Percentiles rank a stretch among this genome's conserved stretches.
Conservation (phyloP, 1,284 basidiomycete genomes). For the Flammula alnicola region DNA sequence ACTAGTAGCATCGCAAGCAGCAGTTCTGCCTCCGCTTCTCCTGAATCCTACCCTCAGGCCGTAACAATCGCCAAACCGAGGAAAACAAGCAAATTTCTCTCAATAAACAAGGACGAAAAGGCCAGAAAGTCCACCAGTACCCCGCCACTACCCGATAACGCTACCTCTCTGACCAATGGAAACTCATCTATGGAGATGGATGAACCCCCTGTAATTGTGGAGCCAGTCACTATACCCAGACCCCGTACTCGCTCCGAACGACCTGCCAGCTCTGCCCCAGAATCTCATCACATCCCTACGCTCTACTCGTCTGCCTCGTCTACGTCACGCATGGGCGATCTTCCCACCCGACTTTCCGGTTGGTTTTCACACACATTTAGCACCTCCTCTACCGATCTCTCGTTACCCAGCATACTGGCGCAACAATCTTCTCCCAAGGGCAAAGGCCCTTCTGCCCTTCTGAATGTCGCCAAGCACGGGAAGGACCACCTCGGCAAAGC, state of each 20-base stretch:
- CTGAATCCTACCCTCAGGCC: constrained; percentile 32
- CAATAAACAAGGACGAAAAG: constrained; percentile 16
- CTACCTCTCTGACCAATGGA: background rate
- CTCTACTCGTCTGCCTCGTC: constrained; percentile 35
- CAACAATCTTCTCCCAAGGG: background rate
- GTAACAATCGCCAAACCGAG: constrained; percentile 30
- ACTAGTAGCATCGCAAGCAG: constrained; percentile 42
- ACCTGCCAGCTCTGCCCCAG: constrained; percentile 29
- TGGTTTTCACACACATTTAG: background rate
- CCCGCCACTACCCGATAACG: background rate
- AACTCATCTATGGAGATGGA: constrained; percentile 32
- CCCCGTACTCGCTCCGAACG: constrained; percentile 37
- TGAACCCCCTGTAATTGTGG: constrained; percentile 34
- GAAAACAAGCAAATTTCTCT: constrained; percentile 34
- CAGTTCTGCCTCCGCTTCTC: constrained; percentile 43
- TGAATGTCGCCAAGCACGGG: constrained; percentile 2
- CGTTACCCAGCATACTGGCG: constrained; percentile 1
- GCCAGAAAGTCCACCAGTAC: constrained; percentile 9
- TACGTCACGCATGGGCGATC: background rate
- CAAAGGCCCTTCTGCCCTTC: background rate
- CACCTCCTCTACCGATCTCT: background rate
- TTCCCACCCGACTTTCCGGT: constrained; percentile 1
- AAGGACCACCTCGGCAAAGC: constrained; percentile 36
- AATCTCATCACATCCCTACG: constrained; percentile 28
- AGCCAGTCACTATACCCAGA: constrained; percentile 31